Evolutionary conservation across 306 rosid species (phyloP).

Genomic region (Acacia melanoxylon): DNA sequence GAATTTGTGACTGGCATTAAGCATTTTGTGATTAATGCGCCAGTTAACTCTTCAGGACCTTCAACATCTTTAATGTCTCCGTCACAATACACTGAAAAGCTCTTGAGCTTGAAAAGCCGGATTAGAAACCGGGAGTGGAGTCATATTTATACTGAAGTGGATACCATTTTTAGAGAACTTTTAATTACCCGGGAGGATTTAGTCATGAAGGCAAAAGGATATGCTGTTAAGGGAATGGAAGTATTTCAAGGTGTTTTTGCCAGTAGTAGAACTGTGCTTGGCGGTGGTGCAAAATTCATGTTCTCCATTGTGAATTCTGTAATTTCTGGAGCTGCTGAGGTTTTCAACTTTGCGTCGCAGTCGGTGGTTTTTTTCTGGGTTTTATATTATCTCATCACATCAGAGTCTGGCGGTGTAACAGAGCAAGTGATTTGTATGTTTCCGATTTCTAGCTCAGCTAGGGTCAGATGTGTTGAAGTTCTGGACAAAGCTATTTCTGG

Average conservation of each 20-base stretch:
- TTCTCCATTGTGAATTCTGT: conserved; percentile 76
- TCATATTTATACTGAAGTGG: conserved; percentile 60
- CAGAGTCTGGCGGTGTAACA: conserved; percentile 98
- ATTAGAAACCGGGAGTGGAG: conserved; percentile 79
- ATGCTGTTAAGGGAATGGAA: conserved; percentile 72
- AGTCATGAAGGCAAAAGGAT: conserved; percentile 80
- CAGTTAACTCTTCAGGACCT: conserved; percentile 51
- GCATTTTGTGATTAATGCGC: conserved; percentile 61
- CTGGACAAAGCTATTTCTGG: conserved; percentile 92
- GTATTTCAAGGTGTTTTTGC: conserved; percentile 69
- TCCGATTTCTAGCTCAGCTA: conserved; percentile 64
- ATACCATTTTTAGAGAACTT: conserved; percentile 68
- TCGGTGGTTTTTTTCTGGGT: conserved; percentile 90
- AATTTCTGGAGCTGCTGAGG: conserved; percentile 87
- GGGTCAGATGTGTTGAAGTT: conserved; percentile 85
- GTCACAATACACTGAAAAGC: conserved; percentile 64
- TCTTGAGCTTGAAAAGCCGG: conserved; percentile 68
- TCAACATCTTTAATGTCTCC: conserved; percentile 47
- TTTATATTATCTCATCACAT: conserved; percentile 83
- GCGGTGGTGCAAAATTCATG: conserved; percentile 64
- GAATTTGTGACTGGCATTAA: conserved; percentile 82
- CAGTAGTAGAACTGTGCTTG: conserved; percentile 69
- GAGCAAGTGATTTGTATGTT: conserved; percentile 83
- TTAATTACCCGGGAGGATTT: conserved; percentile 78
- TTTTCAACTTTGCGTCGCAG: conserved; percentile 87